Evolutionary conservation across 306 rosid genomes (phyloP).

Genomic region (Castanopsis chinensis): DNA sequence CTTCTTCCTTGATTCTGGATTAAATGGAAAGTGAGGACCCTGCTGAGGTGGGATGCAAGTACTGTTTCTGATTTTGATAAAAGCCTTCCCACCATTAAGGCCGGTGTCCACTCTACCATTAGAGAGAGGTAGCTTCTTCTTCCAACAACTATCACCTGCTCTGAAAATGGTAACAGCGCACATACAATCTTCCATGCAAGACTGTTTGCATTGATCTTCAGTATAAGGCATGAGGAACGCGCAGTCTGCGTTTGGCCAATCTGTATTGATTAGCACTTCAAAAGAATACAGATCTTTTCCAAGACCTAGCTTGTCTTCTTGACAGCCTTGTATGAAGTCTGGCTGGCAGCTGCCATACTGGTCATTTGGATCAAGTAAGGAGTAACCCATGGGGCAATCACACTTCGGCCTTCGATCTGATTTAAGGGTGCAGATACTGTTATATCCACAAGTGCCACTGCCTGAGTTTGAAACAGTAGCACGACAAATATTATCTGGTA

Average conservation of each 20-base stretch:
- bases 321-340: slow-evolving; percentile 36
- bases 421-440: slow-evolving; percentile 38
- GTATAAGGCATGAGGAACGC: slow-evolving; percentile 11
- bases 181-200: slow-evolving; percentile 53
- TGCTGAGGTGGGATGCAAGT: not conserved
- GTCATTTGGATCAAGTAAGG: slow-evolving; percentile 27
- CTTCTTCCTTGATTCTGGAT: not conserved
- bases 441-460: slow-evolving; percentile 45
- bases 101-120: not conserved
- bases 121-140: slow-evolving; percentile 36
- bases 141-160: not conserved
- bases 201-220: slow-evolving; percentile 26
- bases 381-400: slow-evolving; percentile 37
- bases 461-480: not conserved
- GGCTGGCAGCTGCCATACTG: slow-evolving; percentile 35
- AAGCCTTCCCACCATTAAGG: not conserved
- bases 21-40: not conserved
- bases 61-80: slow-evolving; percentile 32
- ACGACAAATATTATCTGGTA: slow-evolving; percentile 32
- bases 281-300: slow-evolving; percentile 13
- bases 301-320: slow-evolving; percentile 18
- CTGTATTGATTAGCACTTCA: slow-evolving; percentile 1
- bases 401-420: slow-evolving; percentile 31
- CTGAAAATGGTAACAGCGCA: slow-evolving; percentile 20
- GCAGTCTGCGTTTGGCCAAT: slow-evolving; percentile 38